phyloP scores from a whole-genome alignment of 306 rosid species.

The Senna siamea region DNA sequence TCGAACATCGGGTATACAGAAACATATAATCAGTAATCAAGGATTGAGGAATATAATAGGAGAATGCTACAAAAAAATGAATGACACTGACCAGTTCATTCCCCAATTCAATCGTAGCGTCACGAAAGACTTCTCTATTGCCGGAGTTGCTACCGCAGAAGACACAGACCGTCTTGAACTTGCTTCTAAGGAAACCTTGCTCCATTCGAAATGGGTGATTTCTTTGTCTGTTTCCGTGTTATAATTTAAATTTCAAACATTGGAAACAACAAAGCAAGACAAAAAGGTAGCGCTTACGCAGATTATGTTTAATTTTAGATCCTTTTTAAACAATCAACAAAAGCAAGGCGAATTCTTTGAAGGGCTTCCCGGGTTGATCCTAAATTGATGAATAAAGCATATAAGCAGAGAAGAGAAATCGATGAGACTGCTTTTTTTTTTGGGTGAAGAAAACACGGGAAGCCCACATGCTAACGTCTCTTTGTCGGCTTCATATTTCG shows the following conservation, averaged over 20 bases:
- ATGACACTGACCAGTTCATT: constrained; percentile 70
- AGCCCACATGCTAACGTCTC: constrained; percentile 61
- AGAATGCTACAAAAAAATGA: constrained; percentile 1
- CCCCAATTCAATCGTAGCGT: constrained; percentile 85
- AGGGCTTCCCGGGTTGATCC: constrained; percentile 49
- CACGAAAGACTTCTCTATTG: constrained; percentile 73
- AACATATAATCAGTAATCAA: constrained; percentile 25
- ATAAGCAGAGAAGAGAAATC: constrained; percentile 31
- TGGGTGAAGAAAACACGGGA: constrained; percentile 39
- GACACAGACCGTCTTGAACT: constrained; percentile 80
- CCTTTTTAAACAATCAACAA: constrained; percentile 38
- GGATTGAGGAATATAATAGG: constrained; percentile 25
- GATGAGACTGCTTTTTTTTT: constrained; percentile 24
- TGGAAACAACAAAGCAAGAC: constrained; percentile 34
- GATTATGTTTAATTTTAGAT: constrained; percentile 29
- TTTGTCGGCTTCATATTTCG: constrained; percentile 48
- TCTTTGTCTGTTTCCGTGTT: constrained; percentile 13
- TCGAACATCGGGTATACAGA: constrained; percentile 32
- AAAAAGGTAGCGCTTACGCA: constrained; percentile 31
- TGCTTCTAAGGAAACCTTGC: constrained; percentile 60
- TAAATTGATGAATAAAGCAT: constrained; percentile 38
- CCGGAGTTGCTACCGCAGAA: constrained; percentile 98
- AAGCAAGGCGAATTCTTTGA: constrained; percentile 40
- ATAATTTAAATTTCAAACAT: constrained; percentile 43
- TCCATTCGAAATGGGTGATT: constrained; percentile 64